Conservation (phyloP, 2,329 filamentous ascomycete species). For the Pseudocercospora macadamiae region DNA sequence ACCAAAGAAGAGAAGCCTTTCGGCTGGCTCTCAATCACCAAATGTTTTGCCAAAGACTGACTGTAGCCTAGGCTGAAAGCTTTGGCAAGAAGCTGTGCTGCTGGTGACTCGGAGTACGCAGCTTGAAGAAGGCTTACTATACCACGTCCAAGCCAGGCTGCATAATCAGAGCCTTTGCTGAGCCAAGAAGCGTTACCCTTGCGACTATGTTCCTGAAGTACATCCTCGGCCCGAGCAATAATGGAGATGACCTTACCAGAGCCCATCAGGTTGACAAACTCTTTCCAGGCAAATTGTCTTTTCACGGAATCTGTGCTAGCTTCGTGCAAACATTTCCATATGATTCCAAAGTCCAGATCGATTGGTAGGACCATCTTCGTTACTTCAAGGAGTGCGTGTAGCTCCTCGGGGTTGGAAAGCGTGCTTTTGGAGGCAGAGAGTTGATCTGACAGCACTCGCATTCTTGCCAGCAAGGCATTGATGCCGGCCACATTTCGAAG, state of each 20-base stretch:
- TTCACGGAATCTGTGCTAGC: slow-evolving; percentile 48
- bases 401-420: slow-evolving; percentile 8
- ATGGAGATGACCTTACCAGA: slow-evolving; percentile 63
- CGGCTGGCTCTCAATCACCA: slow-evolving; percentile 16
- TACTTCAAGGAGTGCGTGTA: slow-evolving; percentile 47
- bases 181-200: slow-evolving; percentile 63
- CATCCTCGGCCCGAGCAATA: slow-evolving; percentile 61
- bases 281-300: slow-evolving; percentile 63
- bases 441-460: slow-evolving; percentile 49
- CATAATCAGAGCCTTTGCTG: slow-evolving; percentile 65
- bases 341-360: slow-evolving; percentile 43
- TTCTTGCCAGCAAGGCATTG: slow-evolving; percentile 72
- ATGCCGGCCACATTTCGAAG: slow-evolving; percentile 75
- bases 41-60: slow-evolving; percentile 22
- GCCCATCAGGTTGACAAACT: slow-evolving; percentile 61
- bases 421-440: not conserved
- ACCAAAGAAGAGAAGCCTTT: slow-evolving; percentile 6
- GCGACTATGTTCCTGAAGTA: slow-evolving; percentile 42
- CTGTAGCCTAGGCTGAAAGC: slow-evolving; percentile 72
- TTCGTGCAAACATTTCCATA: slow-evolving; percentile 51
- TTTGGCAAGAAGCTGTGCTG: slow-evolving; percentile 56
- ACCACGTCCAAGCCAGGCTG: slow-evolving; percentile 71
- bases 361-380: slow-evolving; percentile 49
- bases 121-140: slow-evolving; percentile 50
- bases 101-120: slow-evolving; percentile 13